Base-by-base conservation (phyloP, 202 grass and related monocot species). In the Zizania palustris region DNA sequence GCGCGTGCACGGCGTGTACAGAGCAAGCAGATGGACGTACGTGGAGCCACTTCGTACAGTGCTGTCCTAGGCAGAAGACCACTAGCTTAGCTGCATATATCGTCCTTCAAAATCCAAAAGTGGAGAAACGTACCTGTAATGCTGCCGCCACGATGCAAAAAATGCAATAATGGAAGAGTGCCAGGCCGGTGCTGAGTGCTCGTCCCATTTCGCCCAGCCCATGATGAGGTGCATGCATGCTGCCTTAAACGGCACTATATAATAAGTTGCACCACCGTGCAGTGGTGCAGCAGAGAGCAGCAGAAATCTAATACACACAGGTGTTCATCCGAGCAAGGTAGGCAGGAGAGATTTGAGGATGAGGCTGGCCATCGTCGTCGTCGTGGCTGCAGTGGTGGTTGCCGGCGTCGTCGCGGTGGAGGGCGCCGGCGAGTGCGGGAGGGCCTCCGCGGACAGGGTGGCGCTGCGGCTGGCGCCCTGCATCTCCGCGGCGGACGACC, bases 381-480 rank as follows among this genome's bases (percentile, higher is more conserved):
- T 43, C 13, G 7, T 90, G 75, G 6, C 67, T 14, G n/a, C n/a
- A n/a, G 13, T 69, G 0, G 35, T 66, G 64, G 4, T 85, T 0
- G 83, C 78, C 12, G 59, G 49, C n/a, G n/a, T n/a, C 0, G 40
- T 49, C 50, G 56, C 71, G 19, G 15, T 21, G 6, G 56, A 79
- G 0, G 73, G 45, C 16, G 79, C 89, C 13, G 73, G 85, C 48
- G 85, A 91, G 83, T 85, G 89, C 13, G 89, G 82, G 3, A 75
- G 80, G 59, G 6, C 77, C 15, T 77, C 78, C 41, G 28, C 83
- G 0, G 73, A 88, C 43, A 35, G 68, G 28, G 19, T 85, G n/a
- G n/a, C n/a, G n/a, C n/a, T n/a, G n/a, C n/a, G n/a, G n/a, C n/a
- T n/a, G n/a, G n/a, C n/a, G n/a, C n/a, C n/a, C n/a, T n/a, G n/a